phyloP scores from a whole-genome alignment of 345 rosid genomes.

The Euclidium syriacum region DNA sequence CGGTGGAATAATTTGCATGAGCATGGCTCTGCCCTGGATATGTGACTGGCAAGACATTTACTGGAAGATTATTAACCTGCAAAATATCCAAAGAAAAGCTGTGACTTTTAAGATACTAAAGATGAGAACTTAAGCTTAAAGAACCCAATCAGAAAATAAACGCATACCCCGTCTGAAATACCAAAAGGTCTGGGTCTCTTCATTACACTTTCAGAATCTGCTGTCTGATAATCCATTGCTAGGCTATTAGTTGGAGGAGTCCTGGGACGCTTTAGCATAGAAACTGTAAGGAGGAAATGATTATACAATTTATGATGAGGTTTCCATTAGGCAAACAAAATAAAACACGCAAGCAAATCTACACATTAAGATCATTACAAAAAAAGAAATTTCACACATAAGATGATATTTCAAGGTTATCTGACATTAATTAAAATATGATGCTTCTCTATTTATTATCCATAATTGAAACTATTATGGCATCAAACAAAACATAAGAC shows the following conservation, averaged over 20 bases:
- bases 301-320: not conserved
- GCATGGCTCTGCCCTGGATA: constrained; percentile 49
- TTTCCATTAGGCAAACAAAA: not conserved
- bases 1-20: constrained; percentile 46
- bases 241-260: constrained; percentile 44
- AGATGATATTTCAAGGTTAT: not conserved
- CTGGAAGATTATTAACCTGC: constrained; percentile 45
- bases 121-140: constrained; percentile 3
- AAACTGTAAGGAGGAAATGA: constrained; percentile 35
- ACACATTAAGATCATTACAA: not conserved
- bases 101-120: constrained; percentile 4
- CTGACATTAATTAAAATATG: not conserved
- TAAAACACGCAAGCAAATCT: not conserved
- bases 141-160: not conserved
- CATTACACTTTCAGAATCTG: constrained; percentile 69
- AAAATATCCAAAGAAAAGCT: not conserved
- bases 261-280: constrained; percentile 64
- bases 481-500: not conserved
- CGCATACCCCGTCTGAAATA: constrained; percentile 58
- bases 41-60: constrained; percentile 42
- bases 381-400: not conserved
- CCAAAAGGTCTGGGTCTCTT: constrained; percentile 59
- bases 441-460: not conserved
- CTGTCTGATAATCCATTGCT: constrained; percentile 66
- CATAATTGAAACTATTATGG: not conserved